Percentiles rank a stretch among this genome's conserved stretches.
These are phyloP conservation scores for Ophiostoma piceae DNA, from an alignment of 2,329 filamentous ascomycete species.

Conservation along the genomic window DNA sequence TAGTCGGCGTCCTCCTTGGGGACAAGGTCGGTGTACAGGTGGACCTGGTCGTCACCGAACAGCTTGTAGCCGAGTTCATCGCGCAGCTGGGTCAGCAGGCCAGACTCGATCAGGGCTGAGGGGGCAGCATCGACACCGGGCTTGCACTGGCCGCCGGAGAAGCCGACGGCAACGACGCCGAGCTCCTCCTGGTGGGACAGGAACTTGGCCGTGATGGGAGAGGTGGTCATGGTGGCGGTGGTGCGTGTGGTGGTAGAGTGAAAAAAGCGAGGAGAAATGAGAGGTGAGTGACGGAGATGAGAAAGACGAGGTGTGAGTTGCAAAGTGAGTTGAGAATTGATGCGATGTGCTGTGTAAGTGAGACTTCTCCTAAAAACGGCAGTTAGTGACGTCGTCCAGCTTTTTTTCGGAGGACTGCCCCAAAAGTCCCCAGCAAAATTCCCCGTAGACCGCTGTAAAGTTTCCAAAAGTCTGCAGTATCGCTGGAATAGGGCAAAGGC, in stretches of 20 bases:
- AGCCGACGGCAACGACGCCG: constrained; percentile 89
- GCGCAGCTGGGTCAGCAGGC: constrained; percentile 75
- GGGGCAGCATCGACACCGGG: constrained; percentile 87
- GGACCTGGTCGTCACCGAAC: constrained; percentile 74
- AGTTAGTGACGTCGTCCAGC: not conserved
- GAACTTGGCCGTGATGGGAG: constrained; percentile 63
- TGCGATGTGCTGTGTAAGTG: not conserved
- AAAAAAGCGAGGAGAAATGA: not conserved
- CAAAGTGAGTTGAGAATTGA: not conserved
- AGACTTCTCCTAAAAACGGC: constrained; percentile 3
- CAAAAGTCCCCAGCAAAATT: not conserved
- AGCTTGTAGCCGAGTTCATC: constrained; percentile 86
- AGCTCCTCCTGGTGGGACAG: constrained; percentile 73
- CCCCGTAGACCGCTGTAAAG: not conserved
- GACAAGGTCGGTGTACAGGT: constrained; percentile 72
- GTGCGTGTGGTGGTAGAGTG: not conserved
- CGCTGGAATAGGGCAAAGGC: constrained; percentile 9
- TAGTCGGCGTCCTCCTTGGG: constrained; percentile 69
- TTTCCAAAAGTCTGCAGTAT: not conserved
- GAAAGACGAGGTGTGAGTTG: not conserved
- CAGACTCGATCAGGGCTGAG: constrained; percentile 79
- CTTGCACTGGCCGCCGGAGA: constrained; percentile 94
- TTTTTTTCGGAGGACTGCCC: too few relatives aligned
- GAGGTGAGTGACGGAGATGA: not conserved
- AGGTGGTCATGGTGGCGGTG: constrained; percentile 45